Conservation (phyloP, 2,329 filamentous ascomycete species). For the Lecanicillium sp. region DNA sequence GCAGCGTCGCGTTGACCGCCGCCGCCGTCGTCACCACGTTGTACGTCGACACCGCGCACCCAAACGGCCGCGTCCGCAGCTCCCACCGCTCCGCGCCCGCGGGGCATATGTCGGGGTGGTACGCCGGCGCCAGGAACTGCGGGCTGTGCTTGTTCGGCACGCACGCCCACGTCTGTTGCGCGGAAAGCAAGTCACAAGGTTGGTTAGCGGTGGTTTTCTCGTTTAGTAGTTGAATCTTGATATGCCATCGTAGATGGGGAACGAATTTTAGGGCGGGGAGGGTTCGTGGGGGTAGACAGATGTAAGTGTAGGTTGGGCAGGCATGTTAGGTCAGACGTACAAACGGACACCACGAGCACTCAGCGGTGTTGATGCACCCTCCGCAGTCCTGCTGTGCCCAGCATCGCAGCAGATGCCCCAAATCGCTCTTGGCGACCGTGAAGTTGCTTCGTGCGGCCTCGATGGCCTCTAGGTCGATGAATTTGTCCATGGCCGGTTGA, state of each 20-base stretch:
- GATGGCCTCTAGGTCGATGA: constrained; percentile 5
- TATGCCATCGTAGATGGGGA: not conserved
- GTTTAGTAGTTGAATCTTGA: too few species aligned
- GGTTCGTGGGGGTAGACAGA: not conserved
- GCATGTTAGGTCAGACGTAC: constrained; percentile 26
- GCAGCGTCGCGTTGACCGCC: constrained; percentile 25
- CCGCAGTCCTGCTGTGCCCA: constrained; percentile 46
- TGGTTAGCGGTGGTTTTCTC: too few species aligned
- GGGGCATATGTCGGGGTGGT: constrained; percentile 45
- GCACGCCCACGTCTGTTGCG: constrained; percentile 44
- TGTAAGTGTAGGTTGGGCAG: not conserved
- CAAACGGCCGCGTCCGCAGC: constrained; percentile 30
- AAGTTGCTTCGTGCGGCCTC: constrained; percentile 24
- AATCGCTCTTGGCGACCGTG: constrained; percentile 22
- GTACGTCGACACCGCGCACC: constrained; percentile 30
- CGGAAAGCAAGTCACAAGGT: constrained; percentile 12
- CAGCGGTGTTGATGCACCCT: constrained; percentile 36
- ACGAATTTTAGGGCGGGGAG: not conserved
- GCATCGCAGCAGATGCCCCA: constrained; percentile 41
- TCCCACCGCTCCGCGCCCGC: constrained; percentile 39
- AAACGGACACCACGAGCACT: constrained; percentile 50
- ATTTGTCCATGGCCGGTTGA: constrained; percentile 3
- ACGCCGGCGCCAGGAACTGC: constrained; percentile 44
- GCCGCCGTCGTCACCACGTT: constrained; percentile 26
- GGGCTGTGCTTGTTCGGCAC: constrained; percentile 43